Evolutionary conservation across 2,329 filamentous ascomycete species (phyloP).

Genomic region (Chaetomiaceae sp.): DNA sequence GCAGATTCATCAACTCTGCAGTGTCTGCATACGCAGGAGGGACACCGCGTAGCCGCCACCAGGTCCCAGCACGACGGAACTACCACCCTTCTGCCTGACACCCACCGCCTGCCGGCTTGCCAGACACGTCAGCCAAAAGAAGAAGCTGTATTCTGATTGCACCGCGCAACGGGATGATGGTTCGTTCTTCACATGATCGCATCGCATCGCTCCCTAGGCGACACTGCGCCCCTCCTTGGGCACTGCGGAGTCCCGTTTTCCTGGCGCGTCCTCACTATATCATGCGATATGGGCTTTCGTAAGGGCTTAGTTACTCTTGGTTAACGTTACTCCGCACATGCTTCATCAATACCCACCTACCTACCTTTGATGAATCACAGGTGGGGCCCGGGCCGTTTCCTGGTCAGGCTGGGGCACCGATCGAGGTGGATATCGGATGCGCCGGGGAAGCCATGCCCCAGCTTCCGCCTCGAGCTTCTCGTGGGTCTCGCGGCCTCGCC

Average conservation of each 20-base stretch:
- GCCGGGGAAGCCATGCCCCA: conserved; percentile 15
- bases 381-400: conserved; percentile 11
- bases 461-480: conserved; percentile 11
- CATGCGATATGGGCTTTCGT: too few relatives aligned
- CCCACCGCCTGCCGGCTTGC: neutral
- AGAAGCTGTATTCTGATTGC: neutral
- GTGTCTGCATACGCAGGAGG: neutral
- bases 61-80: conserved; percentile 19
- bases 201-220: neutral
- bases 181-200: neutral
- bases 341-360: neutral
- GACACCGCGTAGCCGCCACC: conserved; percentile 8
- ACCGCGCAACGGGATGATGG: neutral
- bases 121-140: conserved; percentile 4
- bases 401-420: conserved; percentile 7
- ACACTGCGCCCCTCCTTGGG: too few relatives aligned
- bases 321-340: neutral
- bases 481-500: neutral
- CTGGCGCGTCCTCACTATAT: neutral
- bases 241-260: neutral
- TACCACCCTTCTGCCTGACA: conserved; percentile 10
- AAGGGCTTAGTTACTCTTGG: too few relatives aligned
- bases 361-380: neutral
- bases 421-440: conserved; percentile 6
- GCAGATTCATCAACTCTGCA: neutral